phyloP scores from a whole-genome alignment of 352 stramenopile genomes.

The Globisporangium iwayamae region DNA sequence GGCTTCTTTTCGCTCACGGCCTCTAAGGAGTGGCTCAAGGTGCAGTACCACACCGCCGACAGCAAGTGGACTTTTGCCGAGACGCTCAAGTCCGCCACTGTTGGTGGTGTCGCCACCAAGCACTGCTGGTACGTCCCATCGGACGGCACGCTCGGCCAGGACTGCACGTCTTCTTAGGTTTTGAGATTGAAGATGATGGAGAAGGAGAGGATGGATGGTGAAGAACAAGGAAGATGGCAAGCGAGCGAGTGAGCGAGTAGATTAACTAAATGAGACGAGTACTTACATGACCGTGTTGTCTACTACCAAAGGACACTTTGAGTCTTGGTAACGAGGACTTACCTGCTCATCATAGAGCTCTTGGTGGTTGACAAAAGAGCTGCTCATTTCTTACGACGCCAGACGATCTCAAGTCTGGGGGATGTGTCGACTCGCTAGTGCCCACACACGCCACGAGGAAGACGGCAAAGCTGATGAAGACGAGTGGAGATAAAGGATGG shows the following conservation, averaged over 20 bases:
- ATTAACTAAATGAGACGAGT: constrained; percentile 10
- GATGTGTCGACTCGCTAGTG: no score
- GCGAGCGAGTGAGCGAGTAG: not conserved
- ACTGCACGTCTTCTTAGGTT: constrained; percentile 10
- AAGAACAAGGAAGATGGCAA: not conserved
- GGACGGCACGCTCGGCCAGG: constrained; percentile 30
- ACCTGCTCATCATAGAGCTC: not conserved
- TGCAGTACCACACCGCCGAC: constrained; percentile 66
- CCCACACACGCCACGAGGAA: no score
- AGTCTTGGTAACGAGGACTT: not conserved
- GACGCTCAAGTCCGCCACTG: constrained; percentile 33
- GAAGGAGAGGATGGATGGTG: not conserved
- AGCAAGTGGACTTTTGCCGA: constrained; percentile 47
- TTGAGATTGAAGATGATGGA: not conserved
- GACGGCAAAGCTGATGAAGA: no score
- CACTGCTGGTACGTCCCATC: constrained; percentile 71
- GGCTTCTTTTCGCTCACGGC: constrained; percentile 63
- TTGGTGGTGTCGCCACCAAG: constrained; percentile 45
- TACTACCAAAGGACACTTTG: not conserved
- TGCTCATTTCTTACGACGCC: not conserved
- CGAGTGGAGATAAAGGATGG: not conserved
- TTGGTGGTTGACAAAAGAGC: not conserved
- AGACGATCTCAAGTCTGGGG: no score
- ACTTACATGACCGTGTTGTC: not conserved
- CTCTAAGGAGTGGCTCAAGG: constrained; percentile 57